Base-by-base conservation (phyloP, 2,329 filamentous ascomycete species). In the Neofusicoccum kwambonambiense region DNA sequence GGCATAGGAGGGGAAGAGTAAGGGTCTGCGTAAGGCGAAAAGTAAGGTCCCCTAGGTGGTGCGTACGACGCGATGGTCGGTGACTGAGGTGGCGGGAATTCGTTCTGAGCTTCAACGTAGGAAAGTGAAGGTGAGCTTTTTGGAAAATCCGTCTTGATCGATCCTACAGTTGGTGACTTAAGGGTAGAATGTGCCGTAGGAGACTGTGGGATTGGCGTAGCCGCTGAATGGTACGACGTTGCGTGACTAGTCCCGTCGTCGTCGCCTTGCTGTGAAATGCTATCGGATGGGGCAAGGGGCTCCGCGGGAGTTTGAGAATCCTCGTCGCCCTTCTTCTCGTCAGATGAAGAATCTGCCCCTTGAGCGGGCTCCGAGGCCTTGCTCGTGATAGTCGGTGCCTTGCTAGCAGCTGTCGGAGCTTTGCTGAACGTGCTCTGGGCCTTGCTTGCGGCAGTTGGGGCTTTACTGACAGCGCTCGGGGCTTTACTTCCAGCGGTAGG, bases 1-100 rank as follows among this genome's bases (percentile, higher is more conserved):
- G 73, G 69, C 92, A 81, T 92, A 67, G 84, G 87, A 75, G 89
- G 93, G 84, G 87, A 93, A 73, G 83, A 84, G 37, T 65, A 65
- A 15, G 54, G 56, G 45, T 65, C 63, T 35, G 47, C 54, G 39
- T 44, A 61, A 4, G 54, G 44, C 15, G 69, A 84, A 78, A 69
- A 67, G 69, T 77, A 77, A 27, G 63, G 56, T 8, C 37, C 45
- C 19, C 63, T 37, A 3, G 63, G 37, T 31, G 27, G 63, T 45
- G 63, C 45, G 45, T 52, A 61, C 1, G 63, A 58, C 27, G 56
- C 41, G 17, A 54, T 19, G 6, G 56, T 51, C 2, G 63, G 63
- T 11, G 63, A 65, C 22, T 41, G 45, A 19, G 63, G 54, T 6
- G 47, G 47, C 12, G 27, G 37, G 27, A 50, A 34, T 35, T 50